phyloP scores from a whole-genome alignment of 208 protist species.

The Trypanosoma congolense region DNA sequence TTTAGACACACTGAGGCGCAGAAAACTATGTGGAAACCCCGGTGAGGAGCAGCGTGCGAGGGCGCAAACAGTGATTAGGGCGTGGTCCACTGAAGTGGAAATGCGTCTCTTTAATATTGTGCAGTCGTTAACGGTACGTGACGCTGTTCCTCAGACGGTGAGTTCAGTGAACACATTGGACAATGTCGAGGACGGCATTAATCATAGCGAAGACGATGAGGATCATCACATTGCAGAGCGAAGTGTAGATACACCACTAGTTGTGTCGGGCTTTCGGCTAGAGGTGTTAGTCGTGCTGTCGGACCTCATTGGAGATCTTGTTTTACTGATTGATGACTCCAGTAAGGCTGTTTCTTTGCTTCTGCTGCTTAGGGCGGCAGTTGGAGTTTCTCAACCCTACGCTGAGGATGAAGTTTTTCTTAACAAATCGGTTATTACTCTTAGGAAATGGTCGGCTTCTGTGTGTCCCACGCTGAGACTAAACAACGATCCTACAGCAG shows the following conservation, averaged over 20 bases:
- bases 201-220: slow-evolving; percentile 1
- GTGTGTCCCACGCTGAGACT: slow-evolving; percentile 3
- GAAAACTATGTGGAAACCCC: not conserved
- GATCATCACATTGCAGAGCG: not conserved
- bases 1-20: slow-evolving; percentile 27
- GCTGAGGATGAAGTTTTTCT: slow-evolving; percentile 12
- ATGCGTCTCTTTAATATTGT: slow-evolving; percentile 7
- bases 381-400: slow-evolving; percentile 8
- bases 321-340: slow-evolving; percentile 4
- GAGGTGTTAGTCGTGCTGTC: slow-evolving; percentile 7
- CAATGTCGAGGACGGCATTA: not conserved
- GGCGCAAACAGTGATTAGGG: slow-evolving; percentile 22
- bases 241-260: slow-evolving; percentile 1
- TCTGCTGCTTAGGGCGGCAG: slow-evolving; percentile 14
- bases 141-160: slow-evolving; percentile 19
- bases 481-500: not conserved
- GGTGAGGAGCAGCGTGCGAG: slow-evolving; percentile 6
- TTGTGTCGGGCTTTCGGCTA: not conserved
- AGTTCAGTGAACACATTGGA: slow-evolving; percentile 7
- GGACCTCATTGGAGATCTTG: slow-evolving; percentile 7
- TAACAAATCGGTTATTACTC: slow-evolving; percentile 1
- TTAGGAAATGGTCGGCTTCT: slow-evolving; percentile 4
- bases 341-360: slow-evolving; percentile 5
- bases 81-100: slow-evolving; percentile 42
- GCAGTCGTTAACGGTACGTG: slow-evolving; percentile 2